Base-by-base conservation (phyloP, 148 eudicot species). In the Camellia lanceoleosa region DNA sequence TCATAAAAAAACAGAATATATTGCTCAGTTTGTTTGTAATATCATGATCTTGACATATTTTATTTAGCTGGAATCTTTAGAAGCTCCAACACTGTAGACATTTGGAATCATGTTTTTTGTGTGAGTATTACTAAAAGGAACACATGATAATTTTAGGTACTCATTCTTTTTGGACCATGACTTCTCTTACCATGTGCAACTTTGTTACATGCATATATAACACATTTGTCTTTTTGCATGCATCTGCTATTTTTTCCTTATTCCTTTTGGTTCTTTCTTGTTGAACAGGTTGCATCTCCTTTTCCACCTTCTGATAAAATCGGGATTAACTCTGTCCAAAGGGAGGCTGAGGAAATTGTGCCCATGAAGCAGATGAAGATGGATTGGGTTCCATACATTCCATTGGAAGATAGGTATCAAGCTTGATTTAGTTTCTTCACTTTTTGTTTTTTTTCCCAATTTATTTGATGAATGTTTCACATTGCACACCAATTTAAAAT, bases 311-410 rank as follows among this genome's bases (percentile, higher is more conserved):
- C 99, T 18, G 97, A 96, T 79, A 96, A 92, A 87, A 93, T 96
- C 78, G 99, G 99, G 66, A 93, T 96, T 61, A 93, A 91, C 77
- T 96, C 99, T 63, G 97, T 96, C 49, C 99, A 96, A 83, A 90
- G 97, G 86, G 99, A 92, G 89, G 86, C 89, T 55, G 99, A 96
- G 84, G 99, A 96, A 85, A 93, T 96, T 79, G 76, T 96, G 75
- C 94, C 97, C 54, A 96, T 96, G 99, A 93, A 93, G 89, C 86
- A 86, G 64, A 96, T 96, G 99, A 96, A 96, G 87, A 93, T 96
- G 97, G 99, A 92, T 42, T 96, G 99, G 99, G 88, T 96, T 60
- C 99, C 99, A 15, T 96, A 95, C 81, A 88, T 95, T 76, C 97
- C 99, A 2, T 83, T 92, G 78, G 91, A 89, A 68, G 85, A 90